Conservation (phyloP, 768 basidiomycete genomes). For the Lactifluus volemus region DNA sequence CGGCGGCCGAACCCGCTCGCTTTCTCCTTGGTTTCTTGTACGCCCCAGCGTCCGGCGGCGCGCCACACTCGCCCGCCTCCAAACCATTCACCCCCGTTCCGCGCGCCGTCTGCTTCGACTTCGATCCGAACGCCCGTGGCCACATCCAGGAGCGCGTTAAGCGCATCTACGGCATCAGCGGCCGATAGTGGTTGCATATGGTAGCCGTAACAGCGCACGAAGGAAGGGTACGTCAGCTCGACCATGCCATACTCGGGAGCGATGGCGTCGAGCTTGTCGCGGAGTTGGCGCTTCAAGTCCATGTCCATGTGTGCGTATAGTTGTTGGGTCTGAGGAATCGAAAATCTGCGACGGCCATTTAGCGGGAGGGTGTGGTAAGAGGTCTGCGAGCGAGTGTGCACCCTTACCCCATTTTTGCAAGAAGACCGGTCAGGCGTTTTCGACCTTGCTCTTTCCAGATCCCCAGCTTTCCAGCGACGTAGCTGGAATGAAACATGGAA, state of each 20-base stretch:
- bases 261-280: constrained; percentile 75
- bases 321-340: constrained; percentile 89
- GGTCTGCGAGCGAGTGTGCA: background rate
- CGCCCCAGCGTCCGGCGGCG: constrained; percentile 26
- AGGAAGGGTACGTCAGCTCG: constrained; percentile 90
- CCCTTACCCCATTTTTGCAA: constrained; percentile 96
- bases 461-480: constrained; percentile 89
- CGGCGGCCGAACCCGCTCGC: constrained; percentile 3
- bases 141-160: constrained; percentile 81
- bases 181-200: constrained; percentile 82
- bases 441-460: constrained; percentile 95
- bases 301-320: constrained; percentile 94
- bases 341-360: constrained; percentile 51
- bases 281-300: constrained; percentile 76
- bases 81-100: constrained; percentile 95
- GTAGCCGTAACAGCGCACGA: constrained; percentile 87
- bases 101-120: constrained; percentile 78
- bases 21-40: constrained; percentile 17
- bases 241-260: constrained; percentile 93
- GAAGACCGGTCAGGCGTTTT: constrained; percentile 78
- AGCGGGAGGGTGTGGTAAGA: background rate
- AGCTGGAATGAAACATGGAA: constrained; percentile 95
- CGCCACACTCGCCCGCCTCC: constrained; percentile 72
- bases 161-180: constrained; percentile 86
- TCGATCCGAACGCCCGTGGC: constrained; percentile 88